phyloP scores from a whole-genome alignment of 768 basidiomycete genomes.

The Daedaleopsis sinensis region DNA sequence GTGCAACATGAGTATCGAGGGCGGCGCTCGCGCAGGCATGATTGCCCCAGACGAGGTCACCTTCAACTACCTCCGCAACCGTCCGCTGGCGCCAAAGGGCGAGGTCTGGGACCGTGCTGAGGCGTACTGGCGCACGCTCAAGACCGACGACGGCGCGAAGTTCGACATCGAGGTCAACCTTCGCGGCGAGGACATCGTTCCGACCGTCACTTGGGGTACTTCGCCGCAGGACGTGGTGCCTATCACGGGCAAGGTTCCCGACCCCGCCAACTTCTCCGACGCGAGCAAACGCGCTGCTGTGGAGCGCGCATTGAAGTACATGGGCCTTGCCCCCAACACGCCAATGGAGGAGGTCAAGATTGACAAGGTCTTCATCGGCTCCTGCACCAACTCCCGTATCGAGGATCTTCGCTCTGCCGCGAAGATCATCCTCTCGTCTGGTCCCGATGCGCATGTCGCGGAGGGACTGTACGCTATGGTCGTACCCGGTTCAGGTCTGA shows the following conservation, averaged over 20 bases:
- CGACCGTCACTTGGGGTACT: conserved; percentile 70
- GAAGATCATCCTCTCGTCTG: conserved; percentile 52
- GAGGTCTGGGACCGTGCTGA: conserved; percentile 63
- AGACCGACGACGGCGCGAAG: conserved; percentile 57
- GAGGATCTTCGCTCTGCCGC: conserved; percentile 68
- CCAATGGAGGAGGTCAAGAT: conserved; percentile 59
- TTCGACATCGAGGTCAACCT: conserved; percentile 63
- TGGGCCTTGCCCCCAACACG: conserved; percentile 58
- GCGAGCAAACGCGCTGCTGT: conserved; percentile 48
- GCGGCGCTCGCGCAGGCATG: conserved; percentile 67
- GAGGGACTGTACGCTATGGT: conserved; percentile 61
- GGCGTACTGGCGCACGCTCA: conserved; percentile 60
- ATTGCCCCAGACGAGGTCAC: conserved; percentile 66
- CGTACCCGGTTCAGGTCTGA: conserved; percentile 67
- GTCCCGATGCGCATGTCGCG: conserved; percentile 54
- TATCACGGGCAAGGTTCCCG: conserved; percentile 59
- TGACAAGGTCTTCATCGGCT: conserved; percentile 71
- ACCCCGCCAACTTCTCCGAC: conserved; percentile 50
- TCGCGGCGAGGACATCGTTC: conserved; percentile 61
- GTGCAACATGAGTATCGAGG: conserved; percentile 75
- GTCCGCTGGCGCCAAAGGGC: conserved; percentile 59
- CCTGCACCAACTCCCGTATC: conserved; percentile 70
- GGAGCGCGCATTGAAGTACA: conserved; percentile 59
- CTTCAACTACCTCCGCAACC: conserved; percentile 61
- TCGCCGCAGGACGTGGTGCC: conserved; percentile 65